Conservation (phyloP, 805 yeast genomes). For the Metschnikowia similis region DNA sequence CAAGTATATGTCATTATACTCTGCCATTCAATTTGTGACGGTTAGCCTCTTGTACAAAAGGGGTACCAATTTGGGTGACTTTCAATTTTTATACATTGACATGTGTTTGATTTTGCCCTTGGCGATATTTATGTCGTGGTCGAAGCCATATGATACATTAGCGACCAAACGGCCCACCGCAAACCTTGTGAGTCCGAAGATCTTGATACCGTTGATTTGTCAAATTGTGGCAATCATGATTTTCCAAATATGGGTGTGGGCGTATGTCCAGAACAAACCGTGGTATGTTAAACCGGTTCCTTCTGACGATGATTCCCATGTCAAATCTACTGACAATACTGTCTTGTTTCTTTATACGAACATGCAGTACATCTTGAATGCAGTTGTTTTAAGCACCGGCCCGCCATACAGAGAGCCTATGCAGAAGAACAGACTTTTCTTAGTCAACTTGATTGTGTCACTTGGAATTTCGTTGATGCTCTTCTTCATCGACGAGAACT, state of each 20-base stretch:
- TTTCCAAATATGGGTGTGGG: constrained; percentile 73
- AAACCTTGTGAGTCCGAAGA: constrained; percentile 83
- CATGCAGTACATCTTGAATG: constrained; percentile 83
- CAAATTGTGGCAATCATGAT: constrained; percentile 59
- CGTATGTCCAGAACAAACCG: constrained; percentile 45
- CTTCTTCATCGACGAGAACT: constrained; percentile 50
- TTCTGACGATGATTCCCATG: constrained; percentile 68
- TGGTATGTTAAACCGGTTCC: constrained; percentile 85
- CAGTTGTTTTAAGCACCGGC: constrained; percentile 82
- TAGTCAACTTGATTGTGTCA: constrained; percentile 55
- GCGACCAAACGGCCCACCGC: constrained; percentile 86
- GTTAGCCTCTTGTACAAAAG: constrained; percentile 79
- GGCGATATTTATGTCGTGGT: constrained; percentile 98
- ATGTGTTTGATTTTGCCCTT: constrained; percentile 85
- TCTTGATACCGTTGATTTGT: constrained; percentile 76
- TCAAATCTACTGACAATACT: constrained; percentile 86
- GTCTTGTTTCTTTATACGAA: constrained; percentile 75
- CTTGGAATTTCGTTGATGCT: constrained; percentile 46
- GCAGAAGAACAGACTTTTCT: constrained; percentile 63
- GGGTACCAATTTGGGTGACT: constrained; percentile 94
- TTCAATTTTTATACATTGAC: constrained; percentile 94
- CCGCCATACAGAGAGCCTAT: constrained; percentile 88
- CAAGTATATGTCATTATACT: constrained; percentile 95
- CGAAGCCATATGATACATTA: constrained; percentile 64
- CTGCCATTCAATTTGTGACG: constrained; percentile 91